Percentiles rank a stretch among this genome's conserved stretches.
phyloP scores from a whole-genome alignment of 768 basidiomycete genomes.

The Butyriboletus loyo region DNA sequence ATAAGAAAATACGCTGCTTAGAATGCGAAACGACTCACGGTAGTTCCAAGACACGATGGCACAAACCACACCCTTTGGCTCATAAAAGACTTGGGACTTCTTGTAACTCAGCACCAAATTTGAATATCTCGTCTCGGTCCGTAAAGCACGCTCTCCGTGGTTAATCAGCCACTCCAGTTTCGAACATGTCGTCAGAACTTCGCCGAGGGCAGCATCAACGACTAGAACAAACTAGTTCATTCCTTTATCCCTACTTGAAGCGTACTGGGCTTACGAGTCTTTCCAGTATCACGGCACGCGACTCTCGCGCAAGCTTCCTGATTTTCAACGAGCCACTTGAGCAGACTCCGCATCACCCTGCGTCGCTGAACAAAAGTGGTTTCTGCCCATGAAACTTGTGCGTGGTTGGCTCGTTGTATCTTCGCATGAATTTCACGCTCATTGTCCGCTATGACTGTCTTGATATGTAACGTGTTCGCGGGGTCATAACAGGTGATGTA shows the following conservation, averaged over 20 bases:
- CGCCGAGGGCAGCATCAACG: constrained; percentile 91
- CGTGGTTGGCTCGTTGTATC: constrained; percentile 59
- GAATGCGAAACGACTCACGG: constrained; percentile 46
- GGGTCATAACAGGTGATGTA: constrained; percentile 94
- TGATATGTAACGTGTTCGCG: constrained; percentile 78
- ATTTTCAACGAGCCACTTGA: constrained; percentile 92
- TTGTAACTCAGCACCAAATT: constrained; percentile 76
- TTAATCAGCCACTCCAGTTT: constrained; percentile 92
- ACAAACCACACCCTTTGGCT: constrained; percentile 89
- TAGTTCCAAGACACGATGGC: constrained; percentile 97
- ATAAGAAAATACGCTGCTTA: neutral
- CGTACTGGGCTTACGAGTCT: constrained; percentile 64
- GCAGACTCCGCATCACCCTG: constrained; percentile 79
- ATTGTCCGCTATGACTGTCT: constrained; percentile 73
- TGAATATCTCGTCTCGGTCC: constrained; percentile 65
- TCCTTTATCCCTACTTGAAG: neutral
- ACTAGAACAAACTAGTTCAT: constrained; percentile 45
- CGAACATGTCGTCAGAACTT: constrained; percentile 90
- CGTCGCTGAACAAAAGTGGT: constrained; percentile 78
- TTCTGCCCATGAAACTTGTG: constrained; percentile 70
- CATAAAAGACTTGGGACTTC: constrained; percentile 74
- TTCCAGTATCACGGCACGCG: constrained; percentile 92
- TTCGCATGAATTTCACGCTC: constrained; percentile 69
- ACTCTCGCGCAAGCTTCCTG: constrained; percentile 83
- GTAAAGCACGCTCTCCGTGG: constrained; percentile 75